A percentile compares a stretch with the other conserved stretches of the same genome.
Evolutionary conservation across 768 basidiomycete genomes (phyloP).

Genomic region (Amanita polypyramis): DNA sequence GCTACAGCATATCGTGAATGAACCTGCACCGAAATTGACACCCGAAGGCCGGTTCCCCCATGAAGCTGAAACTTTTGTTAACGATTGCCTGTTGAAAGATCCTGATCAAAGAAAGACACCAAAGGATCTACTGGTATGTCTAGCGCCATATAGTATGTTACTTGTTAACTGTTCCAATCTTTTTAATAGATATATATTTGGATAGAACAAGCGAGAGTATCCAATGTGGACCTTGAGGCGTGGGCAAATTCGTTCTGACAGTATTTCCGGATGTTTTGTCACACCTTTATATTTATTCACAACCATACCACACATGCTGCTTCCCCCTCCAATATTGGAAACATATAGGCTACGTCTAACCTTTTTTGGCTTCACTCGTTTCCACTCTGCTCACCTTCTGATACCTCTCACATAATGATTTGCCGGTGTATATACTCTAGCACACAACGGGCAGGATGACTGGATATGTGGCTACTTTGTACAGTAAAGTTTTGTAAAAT

Average conservation of each 20-base stretch:
- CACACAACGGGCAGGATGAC: background rate
- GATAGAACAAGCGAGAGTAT: constrained; percentile 54
- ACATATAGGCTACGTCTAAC: background rate
- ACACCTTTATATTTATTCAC: constrained; percentile 4
- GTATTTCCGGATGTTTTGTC: background rate
- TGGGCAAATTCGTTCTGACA: constrained; percentile 68
- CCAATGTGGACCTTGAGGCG: constrained; percentile 61
- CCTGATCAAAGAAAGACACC: constrained; percentile 76
- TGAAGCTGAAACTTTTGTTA: constrained; percentile 77
- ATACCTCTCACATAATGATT: background rate
- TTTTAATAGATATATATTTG: constrained; percentile 56
- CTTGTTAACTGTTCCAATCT: background rate
- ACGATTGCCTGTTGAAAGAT: constrained; percentile 87
- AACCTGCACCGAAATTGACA: constrained; percentile 84
- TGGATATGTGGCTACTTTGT: constrained; percentile 2
- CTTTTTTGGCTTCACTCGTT: background rate
- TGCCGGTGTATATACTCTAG: background rate
- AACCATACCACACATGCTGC: background rate
- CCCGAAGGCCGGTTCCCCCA: constrained; percentile 59
- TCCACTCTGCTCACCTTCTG: background rate
- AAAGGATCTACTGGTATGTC: constrained; percentile 72
- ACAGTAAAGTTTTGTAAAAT: background rate
- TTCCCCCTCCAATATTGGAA: background rate
- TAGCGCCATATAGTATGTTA: background rate
- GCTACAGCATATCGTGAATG: constrained; percentile 96